These are phyloP conservation scores for Aureobasidium pullulans DNA, from an alignment of 2,329 filamentous ascomycete species.

Conservation along the genomic window DNA sequence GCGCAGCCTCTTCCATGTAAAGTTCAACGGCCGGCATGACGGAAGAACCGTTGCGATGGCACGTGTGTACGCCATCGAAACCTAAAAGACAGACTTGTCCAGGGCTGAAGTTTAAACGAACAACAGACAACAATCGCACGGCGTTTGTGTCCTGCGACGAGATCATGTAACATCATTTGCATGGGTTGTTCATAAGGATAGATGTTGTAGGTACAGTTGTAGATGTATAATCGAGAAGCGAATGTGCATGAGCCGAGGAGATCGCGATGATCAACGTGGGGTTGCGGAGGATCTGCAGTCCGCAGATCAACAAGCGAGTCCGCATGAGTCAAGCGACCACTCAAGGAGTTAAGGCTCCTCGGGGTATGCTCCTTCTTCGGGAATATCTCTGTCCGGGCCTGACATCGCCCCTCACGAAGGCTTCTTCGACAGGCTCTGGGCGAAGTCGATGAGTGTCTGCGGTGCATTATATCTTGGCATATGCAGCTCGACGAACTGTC, in stretches of 20 bases:
- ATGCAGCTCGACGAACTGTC: conserved; percentile 67
- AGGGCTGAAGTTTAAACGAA: no score
- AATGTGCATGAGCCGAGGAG: background rate
- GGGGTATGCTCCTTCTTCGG: background rate
- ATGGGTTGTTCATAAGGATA: background rate
- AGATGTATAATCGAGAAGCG: background rate
- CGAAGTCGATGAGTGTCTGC: conserved; percentile 4
- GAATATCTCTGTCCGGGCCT: background rate
- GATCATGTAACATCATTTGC: no score
- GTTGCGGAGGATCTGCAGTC: background rate
- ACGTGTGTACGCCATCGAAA: background rate
- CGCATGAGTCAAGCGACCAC: background rate
- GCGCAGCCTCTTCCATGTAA: background rate
- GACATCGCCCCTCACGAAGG: background rate
- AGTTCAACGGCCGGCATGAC: background rate
- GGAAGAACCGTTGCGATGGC: background rate
- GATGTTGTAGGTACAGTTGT: background rate
- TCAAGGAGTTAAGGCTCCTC: no score
- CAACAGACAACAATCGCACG: no score
- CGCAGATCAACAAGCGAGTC: background rate
- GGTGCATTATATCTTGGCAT: conserved; percentile 69
- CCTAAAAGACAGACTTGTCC: background rate
- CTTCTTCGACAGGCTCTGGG: conserved; percentile 1
- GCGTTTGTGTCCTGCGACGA: no score
- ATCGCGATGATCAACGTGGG: background rate